These are phyloP conservation scores for Echites panduratus DNA, from an alignment of 257 asterid genomes.

Conservation along the genomic window DNA sequence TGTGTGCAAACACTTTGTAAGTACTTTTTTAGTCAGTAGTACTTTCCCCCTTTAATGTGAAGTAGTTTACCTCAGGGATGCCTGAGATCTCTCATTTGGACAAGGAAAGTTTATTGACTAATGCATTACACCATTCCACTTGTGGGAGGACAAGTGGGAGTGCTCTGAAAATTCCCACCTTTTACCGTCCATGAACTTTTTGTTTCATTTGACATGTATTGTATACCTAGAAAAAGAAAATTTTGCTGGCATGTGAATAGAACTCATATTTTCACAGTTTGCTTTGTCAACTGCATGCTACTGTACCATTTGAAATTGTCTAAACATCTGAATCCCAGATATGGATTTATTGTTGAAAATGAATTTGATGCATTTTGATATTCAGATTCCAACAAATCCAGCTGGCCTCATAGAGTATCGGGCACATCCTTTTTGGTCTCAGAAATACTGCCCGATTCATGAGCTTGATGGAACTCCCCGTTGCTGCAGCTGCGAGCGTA, in stretches of 20 bases:
- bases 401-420: slow-evolving; percentile 90
- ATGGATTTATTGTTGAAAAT: neutral
- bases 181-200: neutral
- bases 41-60: neutral
- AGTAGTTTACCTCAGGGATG: neutral
- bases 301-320: neutral
- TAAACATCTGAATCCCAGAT: neutral
- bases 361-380: slow-evolving; percentile 10
- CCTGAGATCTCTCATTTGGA: neutral
- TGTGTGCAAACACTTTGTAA: slow-evolving; percentile 81
- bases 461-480: slow-evolving; percentile 95
- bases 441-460: slow-evolving; percentile 93
- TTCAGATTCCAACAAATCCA: slow-evolving; percentile 89
- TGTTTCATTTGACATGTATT: too few species aligned
- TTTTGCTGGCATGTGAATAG: neutral
- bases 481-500: slow-evolving; percentile 97
- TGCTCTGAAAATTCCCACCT: neutral
- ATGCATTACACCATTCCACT: neutral
- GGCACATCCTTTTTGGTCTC: slow-evolving; percentile 98
- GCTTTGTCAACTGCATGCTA: neutral
- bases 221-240: neutral
- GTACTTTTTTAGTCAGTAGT: slow-evolving; percentile 18
- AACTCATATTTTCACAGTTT: neutral
- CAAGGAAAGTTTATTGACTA: neutral
- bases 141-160: neutral